Base-by-base conservation (phyloP, 805 yeast species). In the Torulaspora indica region DNA sequence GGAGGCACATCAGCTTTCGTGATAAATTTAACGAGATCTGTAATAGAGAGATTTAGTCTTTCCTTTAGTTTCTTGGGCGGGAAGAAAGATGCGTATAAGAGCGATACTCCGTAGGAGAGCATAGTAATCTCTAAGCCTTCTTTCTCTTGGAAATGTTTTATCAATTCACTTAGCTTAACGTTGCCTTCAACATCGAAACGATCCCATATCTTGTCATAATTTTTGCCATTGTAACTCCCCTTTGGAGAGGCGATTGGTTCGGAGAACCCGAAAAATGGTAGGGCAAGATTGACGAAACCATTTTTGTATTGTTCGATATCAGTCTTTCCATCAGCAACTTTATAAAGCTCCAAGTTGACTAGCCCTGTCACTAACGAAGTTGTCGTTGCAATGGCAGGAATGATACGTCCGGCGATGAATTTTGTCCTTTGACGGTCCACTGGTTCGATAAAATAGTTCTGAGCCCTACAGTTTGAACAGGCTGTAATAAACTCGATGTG, bases 311-410 rank as follows among this genome's bases (percentile, higher is more conserved):
- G 81, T 63, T 90, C 97, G 54, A 91, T 76, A 54, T 82, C 81
- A 30, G 73, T 76, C 60, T 82, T 79, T 12, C 77, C 76, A 58
- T 83, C 95, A 35, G 80, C 86, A 51, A 93, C 91, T 72, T 93
- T 93, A 73, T 86, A 85, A 46, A 91, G 73, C 69, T 93, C 99
- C 54, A 93, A 71, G 58, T 95, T 86, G 18, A 89, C 95, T 58
- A 93, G 74, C 38, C 99, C 99, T 5, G 98, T 87, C 17, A 93
- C 98, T 55, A 90, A 72, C 8, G 97, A 95, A n/a, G 99, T 93
- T 1, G 99, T 93, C 2, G 99, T 93, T 29, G 98, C 98, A 72
- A 93, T 93, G 15, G 98, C 98, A 12, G 99, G 99, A 54, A 93
- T 93, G 54, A 93, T 93, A 68, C 95, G 82, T 38, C 99, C 99